Conservation (phyloP, 2,329 filamentous ascomycete species). For the Phyllosticta citriasiana region DNA sequence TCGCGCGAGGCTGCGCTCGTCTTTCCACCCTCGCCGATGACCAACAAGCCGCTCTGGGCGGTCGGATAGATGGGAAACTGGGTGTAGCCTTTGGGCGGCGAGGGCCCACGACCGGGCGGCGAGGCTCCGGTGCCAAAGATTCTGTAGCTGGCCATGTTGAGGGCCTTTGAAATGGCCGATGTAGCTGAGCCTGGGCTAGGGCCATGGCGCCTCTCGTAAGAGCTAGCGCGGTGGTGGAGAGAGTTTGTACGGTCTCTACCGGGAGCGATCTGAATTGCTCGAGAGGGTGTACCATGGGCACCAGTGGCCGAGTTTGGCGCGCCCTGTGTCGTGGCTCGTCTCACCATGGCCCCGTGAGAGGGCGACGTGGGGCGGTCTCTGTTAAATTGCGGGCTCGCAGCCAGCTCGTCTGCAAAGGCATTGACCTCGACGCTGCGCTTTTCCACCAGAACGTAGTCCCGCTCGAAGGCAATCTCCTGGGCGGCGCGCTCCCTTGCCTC, state of each 20-base stretch:
- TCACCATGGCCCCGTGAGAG: slow-evolving; percentile 54
- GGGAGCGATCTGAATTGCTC: slow-evolving; percentile 63
- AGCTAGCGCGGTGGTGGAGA: slow-evolving; percentile 61
- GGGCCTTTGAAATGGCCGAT: slow-evolving; percentile 86
- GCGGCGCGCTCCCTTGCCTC: slow-evolving; percentile 56
- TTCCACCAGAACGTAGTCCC: slow-evolving; percentile 93
- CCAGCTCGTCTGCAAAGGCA: slow-evolving; percentile 89
- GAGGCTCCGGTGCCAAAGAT: slow-evolving; percentile 63
- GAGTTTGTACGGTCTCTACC: slow-evolving; percentile 52
- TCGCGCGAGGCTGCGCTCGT: slow-evolving; percentile 47
- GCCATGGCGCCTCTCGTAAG: slow-evolving; percentile 72
- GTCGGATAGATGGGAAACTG: slow-evolving; percentile 80
- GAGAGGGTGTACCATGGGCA: slow-evolving; percentile 58
- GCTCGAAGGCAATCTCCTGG: slow-evolving; percentile 80
- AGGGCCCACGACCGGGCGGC: slow-evolving; percentile 52
- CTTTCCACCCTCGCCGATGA: slow-evolving; percentile 53
- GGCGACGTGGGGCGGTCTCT: slow-evolving; percentile 39
- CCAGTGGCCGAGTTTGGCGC: slow-evolving; percentile 58
- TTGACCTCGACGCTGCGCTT: slow-evolving; percentile 95
- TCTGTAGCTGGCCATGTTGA: slow-evolving; percentile 80
- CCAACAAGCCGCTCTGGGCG: slow-evolving; percentile 54
- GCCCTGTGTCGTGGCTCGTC: slow-evolving; percentile 71
- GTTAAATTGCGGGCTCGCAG: slow-evolving; percentile 59
- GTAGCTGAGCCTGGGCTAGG: slow-evolving; percentile 66
- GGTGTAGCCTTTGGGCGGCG: slow-evolving; percentile 65